Percentiles rank a stretch among this genome's conserved stretches.
Conservation (phyloP, 805 yeast species). For the Yamadazyma sp. region DNA sequence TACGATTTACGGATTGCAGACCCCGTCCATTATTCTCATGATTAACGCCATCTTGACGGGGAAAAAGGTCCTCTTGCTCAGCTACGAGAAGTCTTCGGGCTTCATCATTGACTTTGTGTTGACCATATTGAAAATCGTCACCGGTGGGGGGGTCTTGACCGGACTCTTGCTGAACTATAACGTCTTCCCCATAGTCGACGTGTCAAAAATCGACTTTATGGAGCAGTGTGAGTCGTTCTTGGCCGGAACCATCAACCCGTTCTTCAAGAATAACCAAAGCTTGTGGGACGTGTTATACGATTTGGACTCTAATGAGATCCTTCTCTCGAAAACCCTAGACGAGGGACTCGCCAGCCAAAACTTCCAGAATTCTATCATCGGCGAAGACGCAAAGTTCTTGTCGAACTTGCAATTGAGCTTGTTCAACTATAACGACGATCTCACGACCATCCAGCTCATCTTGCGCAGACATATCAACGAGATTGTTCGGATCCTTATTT, state of each 20-base stretch:
- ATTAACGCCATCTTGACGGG: slow-evolving; percentile 41
- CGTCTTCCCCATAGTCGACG: slow-evolving; percentile 61
- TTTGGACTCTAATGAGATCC: slow-evolving; percentile 50
- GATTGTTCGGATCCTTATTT: slow-evolving; percentile 36
- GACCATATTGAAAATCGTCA: slow-evolving; percentile 42
- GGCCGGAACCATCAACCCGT: slow-evolving; percentile 69
- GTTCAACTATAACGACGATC: slow-evolving; percentile 46
- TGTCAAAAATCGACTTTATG: slow-evolving; percentile 53
- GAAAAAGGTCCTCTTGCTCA: slow-evolving; percentile 37
- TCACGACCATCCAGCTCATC: slow-evolving; percentile 44
- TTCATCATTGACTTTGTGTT: slow-evolving; percentile 42
- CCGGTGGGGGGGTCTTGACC: slow-evolving; percentile 43
- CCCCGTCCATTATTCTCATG: slow-evolving; percentile 45
- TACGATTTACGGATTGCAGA: slow-evolving; percentile 52
- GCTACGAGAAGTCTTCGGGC: slow-evolving; percentile 41
- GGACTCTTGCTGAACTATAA: slow-evolving; percentile 37
- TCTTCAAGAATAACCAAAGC: slow-evolving; percentile 52
- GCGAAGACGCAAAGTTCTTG: slow-evolving; percentile 46
- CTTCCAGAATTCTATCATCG: slow-evolving; percentile 37
- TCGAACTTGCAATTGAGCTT: slow-evolving; percentile 42
- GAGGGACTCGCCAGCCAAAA: slow-evolving; percentile 10
- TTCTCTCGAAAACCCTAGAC: slow-evolving; percentile 13
- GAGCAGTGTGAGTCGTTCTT: slow-evolving; percentile 44
- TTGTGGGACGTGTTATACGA: slow-evolving; percentile 65
- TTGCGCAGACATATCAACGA: slow-evolving; percentile 47